These are phyloP conservation scores for Gliomastix tumulicola DNA, from an alignment of 2,329 filamentous ascomycete species.

Conservation along the genomic window DNA sequence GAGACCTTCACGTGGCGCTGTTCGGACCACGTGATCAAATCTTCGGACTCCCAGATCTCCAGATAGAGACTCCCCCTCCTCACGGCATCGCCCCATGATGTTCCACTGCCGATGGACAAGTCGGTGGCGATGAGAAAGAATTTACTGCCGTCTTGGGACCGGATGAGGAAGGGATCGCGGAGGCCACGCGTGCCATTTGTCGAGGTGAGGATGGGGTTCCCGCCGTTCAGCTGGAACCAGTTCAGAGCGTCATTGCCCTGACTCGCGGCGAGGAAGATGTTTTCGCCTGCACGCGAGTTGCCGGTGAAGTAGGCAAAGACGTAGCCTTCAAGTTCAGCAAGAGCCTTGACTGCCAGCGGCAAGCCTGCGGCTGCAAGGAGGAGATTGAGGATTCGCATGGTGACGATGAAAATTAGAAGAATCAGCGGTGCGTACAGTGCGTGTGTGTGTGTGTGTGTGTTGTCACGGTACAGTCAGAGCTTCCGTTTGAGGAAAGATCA, in stretches of 20 bases:
- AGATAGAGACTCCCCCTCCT: slow-evolving; percentile 40
- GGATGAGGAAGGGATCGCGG: slow-evolving; percentile 45
- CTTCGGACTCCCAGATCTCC: slow-evolving; percentile 44
- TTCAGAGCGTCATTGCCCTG: slow-evolving; percentile 43
- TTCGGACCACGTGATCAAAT: slow-evolving; percentile 41
- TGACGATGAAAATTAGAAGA: too few species aligned
- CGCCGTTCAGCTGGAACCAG: slow-evolving; percentile 42
- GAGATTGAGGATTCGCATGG: too few species aligned
- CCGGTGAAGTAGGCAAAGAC: slow-evolving; percentile 45
- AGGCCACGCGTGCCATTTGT: slow-evolving; percentile 39
- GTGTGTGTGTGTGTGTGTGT: too few species aligned
- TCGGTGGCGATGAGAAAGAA: slow-evolving; percentile 47
- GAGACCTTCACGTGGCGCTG: slow-evolving; percentile 44
- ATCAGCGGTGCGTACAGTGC: too few species aligned
- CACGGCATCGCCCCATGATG: slow-evolving; percentile 41
- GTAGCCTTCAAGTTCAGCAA: slow-evolving; percentile 40
- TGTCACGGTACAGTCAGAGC: too few species aligned
- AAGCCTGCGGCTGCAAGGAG: too few species aligned
- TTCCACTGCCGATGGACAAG: slow-evolving; percentile 45
- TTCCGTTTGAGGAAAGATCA: too few species aligned
- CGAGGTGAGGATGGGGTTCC: slow-evolving; percentile 36
- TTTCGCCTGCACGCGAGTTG: slow-evolving; percentile 35
- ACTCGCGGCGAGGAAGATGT: slow-evolving; percentile 44
- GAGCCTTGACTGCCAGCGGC: too few species aligned
- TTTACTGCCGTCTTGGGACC: slow-evolving; percentile 38